Conservation (phyloP, 345 rosid species). For the Rubroshorea leprosula region DNA sequence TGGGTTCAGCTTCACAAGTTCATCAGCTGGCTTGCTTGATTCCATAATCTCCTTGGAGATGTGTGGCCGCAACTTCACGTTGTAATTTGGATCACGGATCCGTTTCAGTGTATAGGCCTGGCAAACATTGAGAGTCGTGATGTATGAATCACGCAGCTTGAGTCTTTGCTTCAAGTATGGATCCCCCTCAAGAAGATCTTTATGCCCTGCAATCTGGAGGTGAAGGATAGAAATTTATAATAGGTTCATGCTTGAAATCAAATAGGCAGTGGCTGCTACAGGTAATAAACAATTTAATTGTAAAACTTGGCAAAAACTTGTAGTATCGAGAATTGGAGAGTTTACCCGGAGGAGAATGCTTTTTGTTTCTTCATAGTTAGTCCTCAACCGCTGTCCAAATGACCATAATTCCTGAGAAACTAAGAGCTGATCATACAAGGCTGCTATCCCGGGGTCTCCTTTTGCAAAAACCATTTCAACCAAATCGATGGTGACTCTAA, state of each 20-base stretch:
- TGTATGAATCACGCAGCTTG: conserved; percentile 83
- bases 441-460: conserved; percentile 94
- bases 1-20: conserved; percentile 80
- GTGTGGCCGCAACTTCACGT: conserved; percentile 66
- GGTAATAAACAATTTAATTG: too few species aligned
- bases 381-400: conserved; percentile 69
- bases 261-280: too few species aligned
- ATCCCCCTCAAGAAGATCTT: conserved; percentile 89
- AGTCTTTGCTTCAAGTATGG: conserved; percentile 94
- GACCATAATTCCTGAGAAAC: conserved; percentile 69
- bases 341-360: conserved; percentile 79
- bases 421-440: conserved; percentile 79
- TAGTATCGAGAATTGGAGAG: too few species aligned
- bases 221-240: not conserved
- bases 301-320: not conserved
- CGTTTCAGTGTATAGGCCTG: conserved; percentile 89
- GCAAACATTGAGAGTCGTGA: conserved; percentile 81
- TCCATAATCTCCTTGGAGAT: conserved; percentile 64
- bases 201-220: conserved; percentile 69
- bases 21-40: conserved; percentile 69
- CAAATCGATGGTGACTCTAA: conserved; percentile 84
- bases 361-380: conserved; percentile 68
- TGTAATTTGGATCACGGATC: conserved; percentile 76
- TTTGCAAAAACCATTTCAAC: conserved; percentile 98
- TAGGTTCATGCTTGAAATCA: too few species aligned